phyloP scores from a whole-genome alignment of 345 rosid genomes.

The Populus simonii region DNA sequence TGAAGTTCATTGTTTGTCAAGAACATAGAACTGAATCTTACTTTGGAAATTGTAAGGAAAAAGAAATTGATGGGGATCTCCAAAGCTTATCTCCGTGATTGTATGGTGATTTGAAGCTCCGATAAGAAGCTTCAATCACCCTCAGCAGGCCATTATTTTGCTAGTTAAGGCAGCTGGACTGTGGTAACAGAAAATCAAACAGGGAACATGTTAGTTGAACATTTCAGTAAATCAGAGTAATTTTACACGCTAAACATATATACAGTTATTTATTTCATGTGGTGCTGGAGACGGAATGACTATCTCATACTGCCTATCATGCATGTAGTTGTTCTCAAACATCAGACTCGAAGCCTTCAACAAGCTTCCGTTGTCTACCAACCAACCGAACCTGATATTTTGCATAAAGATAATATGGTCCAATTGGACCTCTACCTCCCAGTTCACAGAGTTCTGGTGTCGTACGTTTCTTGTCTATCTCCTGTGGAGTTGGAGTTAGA shows the following conservation, averaged over 20 bases:
- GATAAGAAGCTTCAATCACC: background rate
- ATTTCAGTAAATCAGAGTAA: background rate
- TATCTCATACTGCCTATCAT: background rate
- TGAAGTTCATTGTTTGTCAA: background rate
- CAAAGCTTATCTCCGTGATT: background rate
- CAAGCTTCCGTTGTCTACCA: slow-evolving; percentile 44
- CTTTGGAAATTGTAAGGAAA: background rate
- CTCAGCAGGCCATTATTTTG: background rate
- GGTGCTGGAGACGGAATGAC: background rate
- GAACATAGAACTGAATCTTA: background rate
- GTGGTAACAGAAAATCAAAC: background rate
- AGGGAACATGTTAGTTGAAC: background rate
- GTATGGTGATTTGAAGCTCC: background rate
- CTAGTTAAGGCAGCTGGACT: background rate
- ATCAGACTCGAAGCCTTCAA: background rate
- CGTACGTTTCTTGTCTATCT: slow-evolving; percentile 50
- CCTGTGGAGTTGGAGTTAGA: slow-evolving; percentile 47
- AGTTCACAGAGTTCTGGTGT: slow-evolving; percentile 61
- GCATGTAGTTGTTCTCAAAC: background rate
- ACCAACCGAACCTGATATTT: slow-evolving; percentile 65
- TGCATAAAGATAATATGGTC: slow-evolving; percentile 76
- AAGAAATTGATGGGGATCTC: background rate
- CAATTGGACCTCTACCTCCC: slow-evolving; percentile 76
- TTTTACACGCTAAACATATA: background rate
- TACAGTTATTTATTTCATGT: background rate